phyloP scores from a whole-genome alignment of 2,329 filamentous ascomycete species.

The Dothidotthia symphoricarpi region DNA sequence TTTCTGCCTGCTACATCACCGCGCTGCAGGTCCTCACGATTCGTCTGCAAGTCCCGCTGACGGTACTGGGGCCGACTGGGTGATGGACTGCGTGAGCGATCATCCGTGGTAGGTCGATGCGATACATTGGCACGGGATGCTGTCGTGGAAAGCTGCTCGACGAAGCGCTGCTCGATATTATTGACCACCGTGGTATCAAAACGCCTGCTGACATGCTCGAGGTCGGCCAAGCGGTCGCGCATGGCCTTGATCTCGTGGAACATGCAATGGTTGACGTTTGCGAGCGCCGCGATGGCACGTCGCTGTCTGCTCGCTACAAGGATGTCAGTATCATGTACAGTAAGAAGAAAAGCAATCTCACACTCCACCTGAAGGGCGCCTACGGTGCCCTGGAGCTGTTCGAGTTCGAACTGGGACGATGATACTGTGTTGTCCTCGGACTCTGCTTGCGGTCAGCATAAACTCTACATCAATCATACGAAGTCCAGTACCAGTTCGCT shows the following conservation, averaged over 20 bases:
- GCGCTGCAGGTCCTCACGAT: neutral
- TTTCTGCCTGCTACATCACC: neutral
- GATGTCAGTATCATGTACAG: constrained; percentile 3
- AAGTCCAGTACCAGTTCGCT: too few species aligned
- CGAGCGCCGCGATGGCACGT: constrained; percentile 1
- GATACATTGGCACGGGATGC: neutral
- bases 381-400: too few species aligned
- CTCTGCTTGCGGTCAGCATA: too few species aligned
- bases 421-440: too few species aligned
- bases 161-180: too few species aligned
- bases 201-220: too few species aligned
- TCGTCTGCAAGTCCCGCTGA: neutral
- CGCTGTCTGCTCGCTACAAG: constrained; percentile 1
- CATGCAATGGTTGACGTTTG: neutral
- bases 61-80: neutral
- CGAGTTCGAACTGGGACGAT: too few species aligned
- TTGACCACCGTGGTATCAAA: too few species aligned
- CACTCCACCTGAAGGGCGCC: too few species aligned
- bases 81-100: constrained; percentile 4
- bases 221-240: constrained; percentile 94
- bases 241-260: constrained; percentile 38
- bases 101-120: neutral
- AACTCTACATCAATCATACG: too few species aligned
- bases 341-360: too few species aligned
- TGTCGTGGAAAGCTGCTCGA: neutral